Base-by-base conservation (phyloP, 2,329 filamentous ascomycete genomes). In the Lachnellula subtilissima region DNA sequence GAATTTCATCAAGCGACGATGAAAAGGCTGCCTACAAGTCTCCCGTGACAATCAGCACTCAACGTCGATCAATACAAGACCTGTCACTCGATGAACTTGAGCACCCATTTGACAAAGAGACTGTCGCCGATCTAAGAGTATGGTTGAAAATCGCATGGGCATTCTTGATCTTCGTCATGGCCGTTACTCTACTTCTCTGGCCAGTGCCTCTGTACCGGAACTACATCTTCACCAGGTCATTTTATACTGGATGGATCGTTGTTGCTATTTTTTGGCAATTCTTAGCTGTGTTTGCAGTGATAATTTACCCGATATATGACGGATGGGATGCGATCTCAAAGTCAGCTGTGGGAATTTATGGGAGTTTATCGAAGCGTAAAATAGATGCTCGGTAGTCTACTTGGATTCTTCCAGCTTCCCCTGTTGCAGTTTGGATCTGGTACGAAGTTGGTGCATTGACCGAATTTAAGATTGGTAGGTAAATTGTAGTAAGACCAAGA, bases 211-310 rank as follows among this genome's bases (percentile, higher is more conserved):
- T 80, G 5, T 79, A 80, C 59, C 72, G 76, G 2, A 67, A 75
- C 61, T 80, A 74, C 52, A 72, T 80, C 40, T 80, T 79, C 57
- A 76, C 71, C 0, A 72, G 72, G 60, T 62, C 69, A 36, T 81
- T 81, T 57, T 82, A 76, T 49, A 67, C 69, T 1, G 78, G 76
- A 0, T 82, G 78, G 78, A 65, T 81, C 1, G 70, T 78, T 0
- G 67, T 82, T 0, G 72, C 73, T 0, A 76, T 82, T 15, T 75
- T 82, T 32, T 82, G 78, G 78, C 75, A 78, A 49, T 79, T 78
- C 56, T 65, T 72, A 43, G 76, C 77, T 0, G 74, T 79, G 48
- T 64, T 69, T 7, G 73, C 74, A 0, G 76, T 79, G 0, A 72
- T 77, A 0, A 59, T 79, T 1, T 79, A 73, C 61, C 77, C 76